A percentile compares a stretch with the other conserved stretches of the same genome.
Evolutionary conservation across 129 eudicot species (phyloP).

Genomic region (Logfia minima): DNA sequence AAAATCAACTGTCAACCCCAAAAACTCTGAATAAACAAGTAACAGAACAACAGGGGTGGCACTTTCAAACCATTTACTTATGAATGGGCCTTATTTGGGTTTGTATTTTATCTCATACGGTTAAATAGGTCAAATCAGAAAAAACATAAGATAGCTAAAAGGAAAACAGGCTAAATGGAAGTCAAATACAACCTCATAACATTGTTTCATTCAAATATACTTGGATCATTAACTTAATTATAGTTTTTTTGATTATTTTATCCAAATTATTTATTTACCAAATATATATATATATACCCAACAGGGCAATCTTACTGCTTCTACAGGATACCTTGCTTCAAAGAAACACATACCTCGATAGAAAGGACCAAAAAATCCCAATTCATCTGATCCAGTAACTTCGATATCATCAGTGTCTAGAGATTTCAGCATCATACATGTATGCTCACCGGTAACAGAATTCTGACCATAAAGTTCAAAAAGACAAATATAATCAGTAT

Average conservation of each 20-base stretch:
- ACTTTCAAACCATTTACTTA: background rate
- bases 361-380: slow-evolving; percentile 69
- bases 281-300: no score
- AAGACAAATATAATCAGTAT: slow-evolving; percentile 9
- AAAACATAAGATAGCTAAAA: background rate
- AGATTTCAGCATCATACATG: slow-evolving; percentile 86
- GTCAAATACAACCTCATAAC: no score
- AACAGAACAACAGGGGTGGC: background rate
- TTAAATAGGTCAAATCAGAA: background rate
- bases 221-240: background rate
- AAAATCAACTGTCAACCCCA: slow-evolving; percentile 19
- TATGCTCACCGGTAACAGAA: slow-evolving; percentile 88
- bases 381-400: slow-evolving; percentile 50
- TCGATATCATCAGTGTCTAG: slow-evolving; percentile 71
- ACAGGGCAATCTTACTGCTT: no score
- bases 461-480: slow-evolving; percentile 39
- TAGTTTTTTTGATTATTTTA: no score
- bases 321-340: background rate
- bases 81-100: background rate
- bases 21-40: background rate
- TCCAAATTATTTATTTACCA: no score
- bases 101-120: background rate
- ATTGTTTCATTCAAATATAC: no score
- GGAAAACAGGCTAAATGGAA: background rate
- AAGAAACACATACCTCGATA: slow-evolving; percentile 56